These are phyloP conservation scores for Monosporascus ibericus DNA, from an alignment of 2,329 filamentous ascomycete genomes.

Conservation along the genomic window DNA sequence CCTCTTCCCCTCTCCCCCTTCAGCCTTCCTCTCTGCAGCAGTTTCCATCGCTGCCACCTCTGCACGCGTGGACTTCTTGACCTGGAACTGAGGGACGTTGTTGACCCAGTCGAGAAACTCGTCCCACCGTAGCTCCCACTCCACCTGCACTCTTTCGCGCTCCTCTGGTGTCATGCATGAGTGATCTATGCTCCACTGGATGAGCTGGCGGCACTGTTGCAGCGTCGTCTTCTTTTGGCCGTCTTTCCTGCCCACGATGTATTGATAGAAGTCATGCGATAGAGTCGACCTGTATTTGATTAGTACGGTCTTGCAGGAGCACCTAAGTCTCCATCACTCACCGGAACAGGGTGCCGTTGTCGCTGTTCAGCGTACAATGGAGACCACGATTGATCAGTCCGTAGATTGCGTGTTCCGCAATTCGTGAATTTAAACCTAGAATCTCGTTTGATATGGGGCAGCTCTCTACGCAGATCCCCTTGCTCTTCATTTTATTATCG, in stretches of 20 bases:
- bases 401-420: slow-evolving; percentile 62
- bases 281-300: slow-evolving; percentile 52
- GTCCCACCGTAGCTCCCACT: slow-evolving; percentile 53
- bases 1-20: background rate
- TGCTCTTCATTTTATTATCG: slow-evolving; percentile 60
- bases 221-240: slow-evolving; percentile 62
- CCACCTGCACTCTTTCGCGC: slow-evolving; percentile 25
- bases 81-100: slow-evolving; percentile 9
- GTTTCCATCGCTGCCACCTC: background rate
- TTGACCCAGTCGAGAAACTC: slow-evolving; percentile 50
- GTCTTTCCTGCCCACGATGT: slow-evolving; percentile 61
- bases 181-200: slow-evolving; percentile 57
- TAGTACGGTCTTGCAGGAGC: background rate
- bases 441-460: slow-evolving; percentile 76
- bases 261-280: slow-evolving; percentile 72
- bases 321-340: slow-evolving; percentile 26
- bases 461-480: slow-evolving; percentile 65
- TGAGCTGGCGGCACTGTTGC: slow-evolving; percentile 65
- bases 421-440: slow-evolving; percentile 59
- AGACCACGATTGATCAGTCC: slow-evolving; percentile 64
- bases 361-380: slow-evolving; percentile 67
- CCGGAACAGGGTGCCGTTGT: slow-evolving; percentile 70
- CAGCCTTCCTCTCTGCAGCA: background rate
- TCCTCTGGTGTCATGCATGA: slow-evolving; percentile 45
- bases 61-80: slow-evolving; percentile 4